Conservation (phyloP, 129 eudicot genomes). For the Saussurea involucrata region DNA sequence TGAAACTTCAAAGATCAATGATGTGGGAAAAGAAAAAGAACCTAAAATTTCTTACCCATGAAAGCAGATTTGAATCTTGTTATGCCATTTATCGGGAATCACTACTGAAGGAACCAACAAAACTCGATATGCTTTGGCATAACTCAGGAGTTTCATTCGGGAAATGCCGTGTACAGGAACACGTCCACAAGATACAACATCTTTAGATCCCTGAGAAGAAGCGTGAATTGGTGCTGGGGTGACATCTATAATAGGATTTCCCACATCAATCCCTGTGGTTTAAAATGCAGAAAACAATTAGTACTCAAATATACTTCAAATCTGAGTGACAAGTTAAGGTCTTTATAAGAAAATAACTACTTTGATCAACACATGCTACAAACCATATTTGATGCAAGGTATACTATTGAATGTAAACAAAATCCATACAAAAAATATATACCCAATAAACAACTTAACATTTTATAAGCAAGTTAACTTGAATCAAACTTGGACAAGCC, state of each 20-base stretch:
- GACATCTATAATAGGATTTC: constrained; percentile 41
- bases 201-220: constrained; percentile 33
- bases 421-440: not conserved
- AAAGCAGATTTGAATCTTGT: constrained; percentile 65
- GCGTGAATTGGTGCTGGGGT: constrained; percentile 25
- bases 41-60: constrained; percentile 28
- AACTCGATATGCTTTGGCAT: constrained; percentile 52
- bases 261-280: constrained; percentile 50
- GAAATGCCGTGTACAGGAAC: constrained; percentile 57
- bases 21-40: not conserved
- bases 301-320: constrained; percentile 9
- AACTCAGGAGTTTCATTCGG: constrained; percentile 59
- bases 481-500: not conserved
- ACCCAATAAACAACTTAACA: not conserved
- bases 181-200: constrained; percentile 55
- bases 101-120: constrained; percentile 63
- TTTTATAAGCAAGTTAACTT: not conserved
- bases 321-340: not conserved
- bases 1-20: not conserved
- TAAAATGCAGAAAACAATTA: not conserved
- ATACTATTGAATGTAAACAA: not conserved
- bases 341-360: not conserved
- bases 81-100: constrained; percentile 58
- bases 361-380: not conserved
- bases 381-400: not conserved